These are phyloP conservation scores for Teratosphaeria epicoccoides DNA, from an alignment of 2,329 filamentous ascomycete genomes.

Conservation along the genomic window DNA sequence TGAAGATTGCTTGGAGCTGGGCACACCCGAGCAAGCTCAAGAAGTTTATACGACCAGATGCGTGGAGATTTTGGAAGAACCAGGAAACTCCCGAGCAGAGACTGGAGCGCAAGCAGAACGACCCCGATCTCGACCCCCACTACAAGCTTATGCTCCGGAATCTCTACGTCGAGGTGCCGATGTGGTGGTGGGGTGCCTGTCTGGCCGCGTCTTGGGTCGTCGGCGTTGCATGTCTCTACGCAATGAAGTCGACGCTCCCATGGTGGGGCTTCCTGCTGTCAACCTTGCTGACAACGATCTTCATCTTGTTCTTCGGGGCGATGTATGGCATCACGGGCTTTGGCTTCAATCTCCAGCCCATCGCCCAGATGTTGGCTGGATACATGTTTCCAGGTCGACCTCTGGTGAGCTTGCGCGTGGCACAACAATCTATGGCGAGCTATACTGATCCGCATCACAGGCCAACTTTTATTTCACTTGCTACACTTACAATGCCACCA, in stretches of 20 bases:
- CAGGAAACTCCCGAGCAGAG: conserved; percentile 14
- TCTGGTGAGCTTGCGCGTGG: not conserved
- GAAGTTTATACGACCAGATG: conserved; percentile 9
- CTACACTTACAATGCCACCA: conserved; percentile 23
- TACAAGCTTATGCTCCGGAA: conserved; percentile 25
- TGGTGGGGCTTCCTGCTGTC: conserved; percentile 26
- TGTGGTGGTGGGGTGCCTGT: conserved; percentile 23
- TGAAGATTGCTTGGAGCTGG: conserved; percentile 29
- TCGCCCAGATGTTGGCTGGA: conserved; percentile 40
- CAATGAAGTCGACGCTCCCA: conserved; percentile 20
- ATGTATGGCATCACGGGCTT: conserved; percentile 27
- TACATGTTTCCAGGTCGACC: conserved; percentile 33
- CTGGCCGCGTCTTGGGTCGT: conserved; percentile 14
- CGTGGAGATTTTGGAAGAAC: conserved; percentile 21
- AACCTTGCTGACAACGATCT: conserved; percentile 25
- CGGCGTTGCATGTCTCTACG: conserved; percentile 19
- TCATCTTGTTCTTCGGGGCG: conserved; percentile 22
- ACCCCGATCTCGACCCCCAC: conserved; percentile 22
- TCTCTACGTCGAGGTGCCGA: conserved; percentile 20
- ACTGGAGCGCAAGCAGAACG: conserved; percentile 11
- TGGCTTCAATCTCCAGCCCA: conserved; percentile 29
- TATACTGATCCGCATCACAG: conserved; percentile 12
- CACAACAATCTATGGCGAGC: not conserved
- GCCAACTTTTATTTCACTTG: conserved; percentile 25
- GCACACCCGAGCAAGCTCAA: conserved; percentile 14